phyloP scores from a whole-genome alignment of 2,329 filamentous ascomycete genomes.

The Paracorniculantispora psalliotae region DNA sequence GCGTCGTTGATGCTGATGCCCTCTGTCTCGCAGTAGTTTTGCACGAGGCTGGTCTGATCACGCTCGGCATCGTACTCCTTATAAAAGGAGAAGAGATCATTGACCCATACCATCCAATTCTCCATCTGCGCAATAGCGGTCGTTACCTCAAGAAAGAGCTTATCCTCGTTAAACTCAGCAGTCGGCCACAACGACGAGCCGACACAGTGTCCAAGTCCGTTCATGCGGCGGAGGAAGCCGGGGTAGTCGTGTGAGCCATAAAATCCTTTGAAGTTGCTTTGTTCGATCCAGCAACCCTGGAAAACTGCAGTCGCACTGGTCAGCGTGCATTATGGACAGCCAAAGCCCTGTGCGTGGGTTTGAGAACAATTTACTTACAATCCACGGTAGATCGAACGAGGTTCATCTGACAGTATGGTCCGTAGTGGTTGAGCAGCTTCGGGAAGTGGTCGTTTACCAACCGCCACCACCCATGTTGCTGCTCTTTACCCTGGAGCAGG shows the following conservation, averaged over 20 bases:
- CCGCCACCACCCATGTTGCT: constrained; percentile 17
- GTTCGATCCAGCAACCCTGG: constrained; percentile 21
- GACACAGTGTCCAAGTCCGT: constrained; percentile 19
- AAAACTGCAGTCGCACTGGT: constrained; percentile 16
- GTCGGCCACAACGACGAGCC: constrained; percentile 16
- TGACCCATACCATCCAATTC: constrained; percentile 19
- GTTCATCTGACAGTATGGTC: constrained; percentile 17
- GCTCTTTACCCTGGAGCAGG: constrained; percentile 14
- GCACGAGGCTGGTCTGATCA: constrained; percentile 19
- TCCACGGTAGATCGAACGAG: constrained; percentile 18
- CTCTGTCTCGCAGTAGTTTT: constrained; percentile 16
- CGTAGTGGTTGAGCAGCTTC: constrained; percentile 18
- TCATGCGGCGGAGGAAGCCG: constrained; percentile 19
- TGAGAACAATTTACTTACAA: too few species aligned
- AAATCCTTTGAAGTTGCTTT: constrained; percentile 19
- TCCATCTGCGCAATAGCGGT: constrained; percentile 19
- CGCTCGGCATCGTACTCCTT: constrained; percentile 20
- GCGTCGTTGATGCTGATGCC: constrained; percentile 15
- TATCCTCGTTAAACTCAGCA: constrained; percentile 15
- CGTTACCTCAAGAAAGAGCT: constrained; percentile 17
- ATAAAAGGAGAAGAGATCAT: constrained; percentile 21
- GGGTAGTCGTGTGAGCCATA: constrained; percentile 18
- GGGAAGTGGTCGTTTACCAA: constrained; percentile 19
- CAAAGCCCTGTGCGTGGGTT: background rate
- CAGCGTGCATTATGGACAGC: too few species aligned